These are phyloP conservation scores for Sporothrix globosa DNA, from an alignment of 2,329 filamentous ascomycete species.

Conservation along the genomic window DNA sequence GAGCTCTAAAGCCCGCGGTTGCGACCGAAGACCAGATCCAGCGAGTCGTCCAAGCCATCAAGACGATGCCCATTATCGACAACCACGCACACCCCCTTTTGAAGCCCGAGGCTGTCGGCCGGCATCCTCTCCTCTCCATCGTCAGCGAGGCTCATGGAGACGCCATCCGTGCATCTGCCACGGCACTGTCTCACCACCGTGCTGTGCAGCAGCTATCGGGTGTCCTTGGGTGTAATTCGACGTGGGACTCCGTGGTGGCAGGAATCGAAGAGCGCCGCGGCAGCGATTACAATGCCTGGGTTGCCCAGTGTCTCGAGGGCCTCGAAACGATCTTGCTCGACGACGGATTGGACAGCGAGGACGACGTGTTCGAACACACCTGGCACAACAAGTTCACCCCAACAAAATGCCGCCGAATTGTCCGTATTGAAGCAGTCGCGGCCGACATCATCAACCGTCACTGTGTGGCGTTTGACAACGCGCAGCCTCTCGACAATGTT, in stretches of 20 bases:
- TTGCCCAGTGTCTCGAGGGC: constrained; percentile 67
- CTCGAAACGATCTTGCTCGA: constrained; percentile 78
- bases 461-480: constrained; percentile 42
- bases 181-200: constrained; percentile 69
- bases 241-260: constrained; percentile 59
- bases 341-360: constrained; percentile 65
- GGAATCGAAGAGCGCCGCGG: constrained; percentile 49
- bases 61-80: constrained; percentile 68
- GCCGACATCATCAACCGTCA: constrained; percentile 60
- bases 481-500: constrained; percentile 45
- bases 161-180: constrained; percentile 64
- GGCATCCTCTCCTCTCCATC: constrained; percentile 60
- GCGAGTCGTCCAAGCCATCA: constrained; percentile 49
- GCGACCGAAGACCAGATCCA: constrained; percentile 39
- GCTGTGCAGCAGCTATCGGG: constrained; percentile 69
- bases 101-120: constrained; percentile 51
- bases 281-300: constrained; percentile 59
- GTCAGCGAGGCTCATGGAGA: constrained; percentile 72
- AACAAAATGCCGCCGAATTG: constrained; percentile 69
- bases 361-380: constrained; percentile 60
- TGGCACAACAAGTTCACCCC: constrained; percentile 70
- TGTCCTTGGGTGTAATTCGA: constrained; percentile 65
- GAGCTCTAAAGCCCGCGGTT: neutral
- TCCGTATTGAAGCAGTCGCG: constrained; percentile 75
- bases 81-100: constrained; percentile 74